Percentiles rank a stretch among this genome's conserved stretches.
Evolutionary conservation across 768 basidiomycete species (phyloP).

Genomic region (Lactifluus hygrophoroides): DNA sequence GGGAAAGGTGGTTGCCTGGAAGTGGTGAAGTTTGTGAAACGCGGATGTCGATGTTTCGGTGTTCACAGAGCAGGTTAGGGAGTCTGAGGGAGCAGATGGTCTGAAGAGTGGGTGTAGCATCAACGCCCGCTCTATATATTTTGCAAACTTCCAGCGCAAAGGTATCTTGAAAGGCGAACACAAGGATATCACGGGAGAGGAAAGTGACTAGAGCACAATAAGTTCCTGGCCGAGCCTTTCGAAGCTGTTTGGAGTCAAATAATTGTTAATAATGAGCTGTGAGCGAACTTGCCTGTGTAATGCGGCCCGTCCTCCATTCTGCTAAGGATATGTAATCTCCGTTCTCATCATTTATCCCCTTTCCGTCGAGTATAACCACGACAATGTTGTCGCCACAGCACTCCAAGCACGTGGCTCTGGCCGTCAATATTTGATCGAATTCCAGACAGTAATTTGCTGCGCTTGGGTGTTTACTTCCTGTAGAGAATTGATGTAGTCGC

Average conservation of each 20-base stretch:
- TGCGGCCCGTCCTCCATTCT: conserved; percentile 6
- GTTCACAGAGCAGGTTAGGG: background rate
- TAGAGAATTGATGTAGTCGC: conserved; percentile 11
- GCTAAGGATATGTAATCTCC: conserved; percentile 1
- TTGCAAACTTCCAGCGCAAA: conserved; percentile 3
- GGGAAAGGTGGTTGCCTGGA: background rate
- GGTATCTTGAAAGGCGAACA: background rate
- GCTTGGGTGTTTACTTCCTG: background rate
- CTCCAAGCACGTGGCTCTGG: background rate
- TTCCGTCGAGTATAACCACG: background rate
- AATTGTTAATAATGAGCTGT: background rate
- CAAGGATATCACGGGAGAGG: background rate
- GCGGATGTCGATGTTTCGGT: background rate
- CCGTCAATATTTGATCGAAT: background rate
- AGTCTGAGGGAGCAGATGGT: conserved; percentile 1
- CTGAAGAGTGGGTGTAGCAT: background rate
- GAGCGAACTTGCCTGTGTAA: conserved; percentile 1
- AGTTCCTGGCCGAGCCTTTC: background rate
- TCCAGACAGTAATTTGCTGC: background rate
- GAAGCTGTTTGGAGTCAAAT: background rate
- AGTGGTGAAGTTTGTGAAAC: conserved; percentile 4
- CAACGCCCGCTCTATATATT: background rate
- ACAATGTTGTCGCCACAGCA: conserved; percentile 14
- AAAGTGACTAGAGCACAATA: conserved; percentile 5
- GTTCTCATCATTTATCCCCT: background rate